phyloP scores from a whole-genome alignment of 352 stramenopile genomes.

The Phytophthora ohioensis region DNA sequence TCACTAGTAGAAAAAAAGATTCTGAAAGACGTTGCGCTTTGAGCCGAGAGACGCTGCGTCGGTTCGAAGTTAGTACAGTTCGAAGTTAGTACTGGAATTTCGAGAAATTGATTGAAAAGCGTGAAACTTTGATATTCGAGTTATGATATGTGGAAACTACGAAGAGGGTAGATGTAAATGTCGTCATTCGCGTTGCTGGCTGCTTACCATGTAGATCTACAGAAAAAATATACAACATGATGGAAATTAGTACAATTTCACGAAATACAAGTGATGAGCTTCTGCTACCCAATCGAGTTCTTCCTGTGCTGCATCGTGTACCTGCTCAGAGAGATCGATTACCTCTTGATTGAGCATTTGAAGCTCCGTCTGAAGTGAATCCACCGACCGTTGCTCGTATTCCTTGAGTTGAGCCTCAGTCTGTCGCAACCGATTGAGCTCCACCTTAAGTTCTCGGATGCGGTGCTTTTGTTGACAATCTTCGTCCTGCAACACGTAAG shows the following conservation, averaged over 20 bases:
- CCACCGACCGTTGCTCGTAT: conserved; percentile 23
- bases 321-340: conserved; percentile 10
- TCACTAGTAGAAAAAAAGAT: conserved; percentile 15
- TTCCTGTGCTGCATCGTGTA: conserved; percentile 15
- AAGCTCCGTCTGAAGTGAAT: conserved; percentile 24
- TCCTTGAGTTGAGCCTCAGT: conserved; percentile 14
- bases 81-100: background rate
- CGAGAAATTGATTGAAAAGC: too few relatives aligned
- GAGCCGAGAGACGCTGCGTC: background rate
- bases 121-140: background rate
- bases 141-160: too few relatives aligned
- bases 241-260: background rate
- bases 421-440: conserved; percentile 25
- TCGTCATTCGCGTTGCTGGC: background rate
- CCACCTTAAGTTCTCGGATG: conserved; percentile 16
- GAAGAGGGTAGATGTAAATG: too few relatives aligned
- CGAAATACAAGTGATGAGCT: background rate
- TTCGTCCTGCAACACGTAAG: conserved; percentile 15
- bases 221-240: background rate
- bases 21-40: conserved; percentile 9
- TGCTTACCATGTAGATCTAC: too few relatives aligned
- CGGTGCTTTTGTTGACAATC: conserved; percentile 5
- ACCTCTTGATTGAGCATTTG: conserved; percentile 20
- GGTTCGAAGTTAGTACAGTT: background rate
- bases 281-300: conserved; percentile 29